Base-by-base conservation (phyloP, 1,139 yeast species). In the Zygosaccharomyces pseudobailii region DNA sequence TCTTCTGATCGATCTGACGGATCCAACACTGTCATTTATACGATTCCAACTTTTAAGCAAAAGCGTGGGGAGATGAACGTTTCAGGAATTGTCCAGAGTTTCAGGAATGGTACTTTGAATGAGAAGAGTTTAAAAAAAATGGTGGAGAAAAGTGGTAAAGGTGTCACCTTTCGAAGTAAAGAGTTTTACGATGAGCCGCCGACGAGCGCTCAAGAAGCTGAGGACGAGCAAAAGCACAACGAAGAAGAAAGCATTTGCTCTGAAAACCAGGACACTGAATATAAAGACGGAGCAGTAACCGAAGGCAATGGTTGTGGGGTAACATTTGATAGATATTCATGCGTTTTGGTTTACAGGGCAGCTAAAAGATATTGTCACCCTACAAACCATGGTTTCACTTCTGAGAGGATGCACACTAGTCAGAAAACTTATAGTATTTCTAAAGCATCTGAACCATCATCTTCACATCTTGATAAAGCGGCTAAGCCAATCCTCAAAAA, bases 1-100 rank as follows among this genome's bases (percentile, higher is more conserved):
- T 43, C 44, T 20, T 37, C 32, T 5, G n/a, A 24, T 5, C 35
- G 25, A 25, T 36, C 39, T 13, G 33, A 27, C 13, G 31, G 13
- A 25, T 27, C 34, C 31, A 38, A 38, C 24, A 38, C 55, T 36
- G 52, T 53, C 28, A 34, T 49, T 8, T 54, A 53, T 27, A 53
- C 57, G 6, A 52, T 60, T 25, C 66, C 66, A 8, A 61, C 66
- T 6, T 60, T 60, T 42, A 50, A 61, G 36, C 52, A 51, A 25
- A 46, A 50, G 22, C 44, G 46, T 25, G 45, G 44, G 7, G 40
- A 49, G 9, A 34, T 55, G 13, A 57, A 52, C 23, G 52, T 61
- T 17, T 40, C 59, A 9, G 48, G 51, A 24, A 52, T 59, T 27
- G 50, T 57, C 8, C 48, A 48, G 23, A 53, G 53, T 39, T 46